Conservation (phyloP, 257 asterid species). For the Solanum bulbocastanum region DNA sequence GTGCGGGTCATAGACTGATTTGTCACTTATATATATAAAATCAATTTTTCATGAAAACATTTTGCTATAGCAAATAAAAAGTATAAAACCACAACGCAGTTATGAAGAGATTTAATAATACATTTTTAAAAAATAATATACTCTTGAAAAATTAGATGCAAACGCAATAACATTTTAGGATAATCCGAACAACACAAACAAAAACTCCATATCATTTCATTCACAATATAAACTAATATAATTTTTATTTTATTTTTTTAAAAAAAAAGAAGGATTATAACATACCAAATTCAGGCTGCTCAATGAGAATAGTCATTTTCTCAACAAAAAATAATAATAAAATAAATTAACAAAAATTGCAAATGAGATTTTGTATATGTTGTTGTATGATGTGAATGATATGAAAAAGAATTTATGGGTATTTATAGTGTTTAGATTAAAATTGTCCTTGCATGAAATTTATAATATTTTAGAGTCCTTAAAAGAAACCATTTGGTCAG, state of each 20-base stretch:
- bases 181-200: fast-evolving
- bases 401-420: not conserved
- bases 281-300: constrained; percentile 43
- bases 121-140: no score
- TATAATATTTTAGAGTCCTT: constrained; percentile 2
- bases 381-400: not conserved
- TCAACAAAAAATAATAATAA: not conserved
- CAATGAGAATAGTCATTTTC: constrained; percentile 53
- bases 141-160: no score
- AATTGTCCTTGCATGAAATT: constrained; percentile 38
- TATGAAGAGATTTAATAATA: no score
- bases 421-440: constrained; percentile 33
- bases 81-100: no score
- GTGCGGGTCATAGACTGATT: fast-evolving
- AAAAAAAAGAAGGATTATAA: not conserved
- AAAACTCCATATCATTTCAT: not conserved
- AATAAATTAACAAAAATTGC: not conserved
- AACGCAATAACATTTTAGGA: not conserved
- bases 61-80: not conserved
- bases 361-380: not conserved
- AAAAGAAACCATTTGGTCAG: not conserved
- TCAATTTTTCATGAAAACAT: not conserved
- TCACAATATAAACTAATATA: not conserved
- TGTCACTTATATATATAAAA: no score
- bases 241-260: no score